Base-by-base conservation (phyloP, 2,329 filamentous ascomycete species). In the Coniella vitis region DNA sequence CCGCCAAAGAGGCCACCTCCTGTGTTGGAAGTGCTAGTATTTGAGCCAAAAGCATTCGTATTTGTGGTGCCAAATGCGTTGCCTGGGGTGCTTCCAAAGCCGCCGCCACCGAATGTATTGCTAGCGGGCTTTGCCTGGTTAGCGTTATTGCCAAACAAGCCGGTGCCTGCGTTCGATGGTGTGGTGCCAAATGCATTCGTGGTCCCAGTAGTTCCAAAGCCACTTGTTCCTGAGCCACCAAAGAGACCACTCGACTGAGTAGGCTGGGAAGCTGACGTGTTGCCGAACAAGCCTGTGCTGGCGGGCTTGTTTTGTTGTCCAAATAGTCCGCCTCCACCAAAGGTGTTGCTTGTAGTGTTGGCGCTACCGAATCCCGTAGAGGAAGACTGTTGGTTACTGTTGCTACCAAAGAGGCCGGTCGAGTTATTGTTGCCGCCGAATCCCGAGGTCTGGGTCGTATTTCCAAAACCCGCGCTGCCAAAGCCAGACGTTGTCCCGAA, bases 401-500 rank as follows among this genome's bases (percentile, higher is more conserved):
- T 63, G 49, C 59, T 66, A 47, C 65, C 64, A 52, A 70, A 70
- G 7, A 69, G 48, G 32, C 72, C 69, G 35, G 69, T 67, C 14
- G 63, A 59, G 29, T 64, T 60, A 21, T 59, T 60, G 21, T 60
- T 57, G 35, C 59, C 49, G 51, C 57, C 69, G 58, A 60, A 66
- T 40, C 65, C 63, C 14, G 62, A 60, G 8, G 68, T 67, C 47
- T 63, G 64, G 54, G 63, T 64, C 51, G 58, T 69, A 31, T 66
- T 54, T 22, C 73, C 71, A 47, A 76, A 76, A 22, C 75, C 76
- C 8, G 74, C 71, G 37, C 59, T 61, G 1, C 67, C 68, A 57
- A 78, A 74, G 41, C 66, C 65, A 17, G 74, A 74, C 57, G 64
- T 65, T 21, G 83, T 75, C 16, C 90, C 91, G 65, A 96, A 96